Evolutionary conservation across 2,329 filamentous ascomycete species (phyloP).

Genomic region (Capronia americana): DNA sequence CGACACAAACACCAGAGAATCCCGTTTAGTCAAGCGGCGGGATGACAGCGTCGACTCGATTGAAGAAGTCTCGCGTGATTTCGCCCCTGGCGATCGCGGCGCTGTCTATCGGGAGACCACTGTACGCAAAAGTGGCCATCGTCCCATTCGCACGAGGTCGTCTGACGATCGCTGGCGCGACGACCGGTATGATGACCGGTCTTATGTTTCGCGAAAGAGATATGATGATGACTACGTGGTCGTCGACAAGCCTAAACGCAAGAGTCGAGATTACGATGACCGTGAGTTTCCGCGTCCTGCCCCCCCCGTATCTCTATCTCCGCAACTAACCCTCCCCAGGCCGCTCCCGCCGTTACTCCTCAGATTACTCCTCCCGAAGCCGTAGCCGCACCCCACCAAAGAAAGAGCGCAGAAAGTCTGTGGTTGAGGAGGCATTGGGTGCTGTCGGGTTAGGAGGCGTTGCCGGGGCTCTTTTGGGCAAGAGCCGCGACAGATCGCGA

Average conservation of each 20-base stretch:
- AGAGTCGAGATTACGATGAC: constrained; percentile 37
- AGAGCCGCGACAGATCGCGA: constrained; percentile 66
- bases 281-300: constrained; percentile 39
- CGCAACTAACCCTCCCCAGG: constrained; percentile 28
- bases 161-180: constrained; percentile 46
- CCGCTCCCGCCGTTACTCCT: constrained; percentile 39
- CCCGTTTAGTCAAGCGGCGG: constrained; percentile 51
- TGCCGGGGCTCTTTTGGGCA: constrained; percentile 59
- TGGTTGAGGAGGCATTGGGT: constrained; percentile 59
- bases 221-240: constrained; percentile 56
- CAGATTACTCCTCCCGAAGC: constrained; percentile 48
- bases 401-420: constrained; percentile 51
- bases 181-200: constrained; percentile 52
- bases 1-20: constrained; percentile 37
- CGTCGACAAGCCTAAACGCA: constrained; percentile 24
- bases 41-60: constrained; percentile 77
- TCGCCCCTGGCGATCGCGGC: constrained; percentile 70
- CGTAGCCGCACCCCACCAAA: constrained; percentile 49
- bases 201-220: constrained; percentile 44
- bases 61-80: constrained; percentile 84
- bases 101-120: constrained; percentile 44
- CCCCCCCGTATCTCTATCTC: background rate
- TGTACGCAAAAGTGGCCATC: constrained; percentile 45
- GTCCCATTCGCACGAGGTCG: constrained; percentile 42
- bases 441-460: constrained; percentile 64